These are phyloP conservation scores for Gymnopus androsaceus DNA, from an alignment of 1,284 basidiomycete genomes.

Conservation along the genomic window DNA sequence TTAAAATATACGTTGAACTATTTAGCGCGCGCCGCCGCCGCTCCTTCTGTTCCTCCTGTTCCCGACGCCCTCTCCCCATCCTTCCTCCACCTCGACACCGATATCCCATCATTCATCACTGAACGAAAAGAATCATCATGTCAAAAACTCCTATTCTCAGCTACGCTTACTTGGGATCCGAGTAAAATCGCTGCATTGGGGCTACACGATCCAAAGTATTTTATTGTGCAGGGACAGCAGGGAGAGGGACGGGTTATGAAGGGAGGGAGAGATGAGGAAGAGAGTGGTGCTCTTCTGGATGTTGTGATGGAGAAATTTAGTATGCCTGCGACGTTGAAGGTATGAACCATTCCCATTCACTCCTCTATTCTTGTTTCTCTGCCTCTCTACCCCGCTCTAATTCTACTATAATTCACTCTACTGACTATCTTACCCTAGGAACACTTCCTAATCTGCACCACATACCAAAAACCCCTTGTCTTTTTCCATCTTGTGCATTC, in stretches of 20 bases:
- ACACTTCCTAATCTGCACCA: slow-evolving; percentile 82
- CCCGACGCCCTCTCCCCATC: slow-evolving; percentile 65
- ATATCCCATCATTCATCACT: slow-evolving; percentile 48
- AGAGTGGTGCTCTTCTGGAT: slow-evolving; percentile 39
- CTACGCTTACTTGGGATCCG: slow-evolving; percentile 93
- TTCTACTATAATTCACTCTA: neutral
- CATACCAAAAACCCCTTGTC: slow-evolving; percentile 85
- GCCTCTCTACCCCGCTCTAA: neutral
- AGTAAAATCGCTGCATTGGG: slow-evolving; percentile 86
- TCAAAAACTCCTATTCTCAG: slow-evolving; percentile 96
- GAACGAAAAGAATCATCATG: slow-evolving; percentile 69
- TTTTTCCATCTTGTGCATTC: slow-evolving; percentile 84
- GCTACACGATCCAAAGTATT: slow-evolving; percentile 83
- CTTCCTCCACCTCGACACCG: slow-evolving; percentile 47
- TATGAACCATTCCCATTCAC: slow-evolving; percentile 42
- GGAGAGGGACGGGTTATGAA: no score
- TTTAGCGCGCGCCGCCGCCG: slow-evolving; percentile 13
- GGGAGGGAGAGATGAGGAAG: slow-evolving; percentile 35
- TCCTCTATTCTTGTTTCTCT: slow-evolving; percentile 8
- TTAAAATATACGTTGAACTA: slow-evolving; percentile 1
- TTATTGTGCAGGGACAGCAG: slow-evolving; percentile 67
- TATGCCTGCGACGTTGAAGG: slow-evolving; percentile 77
- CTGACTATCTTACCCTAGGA: slow-evolving; percentile 68
- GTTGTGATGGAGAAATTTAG: slow-evolving; percentile 78
- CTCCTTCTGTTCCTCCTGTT: neutral